Conservation (phyloP, 495 filamentous ascomycete genomes). For the Rostrohypoxylon terebratum region DNA sequence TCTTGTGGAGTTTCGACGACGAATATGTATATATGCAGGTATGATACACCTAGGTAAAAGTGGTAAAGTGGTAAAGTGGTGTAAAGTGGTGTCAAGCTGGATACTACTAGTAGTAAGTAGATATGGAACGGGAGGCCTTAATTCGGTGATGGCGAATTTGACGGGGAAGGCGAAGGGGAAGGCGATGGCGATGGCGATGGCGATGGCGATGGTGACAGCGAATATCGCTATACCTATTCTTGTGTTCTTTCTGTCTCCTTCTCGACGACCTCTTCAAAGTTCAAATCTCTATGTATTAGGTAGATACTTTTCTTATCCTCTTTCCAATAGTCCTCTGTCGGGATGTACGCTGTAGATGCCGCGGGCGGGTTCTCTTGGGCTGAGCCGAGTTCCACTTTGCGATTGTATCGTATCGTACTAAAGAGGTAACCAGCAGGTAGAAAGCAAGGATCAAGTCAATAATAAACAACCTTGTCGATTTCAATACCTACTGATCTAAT, state of each 20-base stretch:
- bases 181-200: background rate
- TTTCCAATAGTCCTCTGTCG: slow-evolving; percentile 10
- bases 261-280: background rate
- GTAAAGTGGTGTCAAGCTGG: no score
- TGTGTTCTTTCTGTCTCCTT: background rate
- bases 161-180: background rate
- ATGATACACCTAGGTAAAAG: slow-evolving; percentile 1
- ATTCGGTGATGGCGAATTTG: background rate
- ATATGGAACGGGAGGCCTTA: slow-evolving; percentile 5
- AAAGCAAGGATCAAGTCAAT: slow-evolving; percentile 35
- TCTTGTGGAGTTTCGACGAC: slow-evolving; percentile 37
- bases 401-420: slow-evolving; percentile 30
- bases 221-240: background rate
- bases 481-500: slow-evolving; percentile 24
- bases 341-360: slow-evolving; percentile 29
- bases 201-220: background rate
- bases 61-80: no score
- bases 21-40: slow-evolving; percentile 6
- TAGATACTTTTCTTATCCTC: background rate
- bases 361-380: slow-evolving; percentile 26
- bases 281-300: background rate
- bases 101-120: no score
- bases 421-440: slow-evolving; percentile 30
- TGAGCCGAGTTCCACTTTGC: slow-evolving; percentile 37
- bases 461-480: slow-evolving; percentile 41